Conservation (phyloP, 352 stramenopile genomes). For the Pythium aphanidermatum region DNA sequence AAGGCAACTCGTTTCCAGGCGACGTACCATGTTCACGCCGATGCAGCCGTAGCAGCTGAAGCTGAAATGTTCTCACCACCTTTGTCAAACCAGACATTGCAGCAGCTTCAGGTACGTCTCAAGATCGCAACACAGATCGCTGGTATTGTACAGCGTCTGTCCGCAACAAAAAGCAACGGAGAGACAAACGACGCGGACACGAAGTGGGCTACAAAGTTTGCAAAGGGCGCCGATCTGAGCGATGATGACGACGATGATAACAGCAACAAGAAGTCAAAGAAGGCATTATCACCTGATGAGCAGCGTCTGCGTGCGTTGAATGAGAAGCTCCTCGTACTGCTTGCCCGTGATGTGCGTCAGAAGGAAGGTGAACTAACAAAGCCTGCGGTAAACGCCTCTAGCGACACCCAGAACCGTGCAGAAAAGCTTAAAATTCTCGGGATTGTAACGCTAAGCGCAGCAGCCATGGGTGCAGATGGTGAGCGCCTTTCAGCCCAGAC, state of each 20-base stretch:
- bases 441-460: conserved; percentile 51
- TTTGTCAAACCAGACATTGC: conserved; percentile 22
- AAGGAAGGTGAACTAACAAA: no score
- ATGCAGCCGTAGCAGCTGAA: conserved; percentile 7
- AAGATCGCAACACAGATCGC: conserved; percentile 57
- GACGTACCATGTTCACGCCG: conserved; percentile 15
- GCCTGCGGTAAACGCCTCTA: no score
- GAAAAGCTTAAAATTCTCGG: conserved; percentile 67
- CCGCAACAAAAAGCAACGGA: conserved; percentile 10
- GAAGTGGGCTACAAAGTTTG: conserved; percentile 58
- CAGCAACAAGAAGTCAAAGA: conserved; percentile 35
- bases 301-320: conserved; percentile 65
- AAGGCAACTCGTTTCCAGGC: background rate
- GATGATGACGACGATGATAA: conserved; percentile 34
- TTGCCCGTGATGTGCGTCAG: conserved; percentile 27
- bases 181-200: conserved; percentile 25
- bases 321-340: conserved; percentile 58
- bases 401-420: conserved; percentile 31
- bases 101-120: conserved; percentile 42
- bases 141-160: conserved; percentile 38
- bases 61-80: conserved; percentile 19
- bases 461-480: conserved; percentile 40
- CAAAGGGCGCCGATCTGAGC: conserved; percentile 43
- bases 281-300: conserved; percentile 42
- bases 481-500: conserved; percentile 74